A percentile compares a stretch with the other conserved stretches of the same genome.
These are phyloP conservation scores for Dendryphion nanum DNA, from an alignment of 2,329 filamentous ascomycete genomes.

Conservation along the genomic window DNA sequence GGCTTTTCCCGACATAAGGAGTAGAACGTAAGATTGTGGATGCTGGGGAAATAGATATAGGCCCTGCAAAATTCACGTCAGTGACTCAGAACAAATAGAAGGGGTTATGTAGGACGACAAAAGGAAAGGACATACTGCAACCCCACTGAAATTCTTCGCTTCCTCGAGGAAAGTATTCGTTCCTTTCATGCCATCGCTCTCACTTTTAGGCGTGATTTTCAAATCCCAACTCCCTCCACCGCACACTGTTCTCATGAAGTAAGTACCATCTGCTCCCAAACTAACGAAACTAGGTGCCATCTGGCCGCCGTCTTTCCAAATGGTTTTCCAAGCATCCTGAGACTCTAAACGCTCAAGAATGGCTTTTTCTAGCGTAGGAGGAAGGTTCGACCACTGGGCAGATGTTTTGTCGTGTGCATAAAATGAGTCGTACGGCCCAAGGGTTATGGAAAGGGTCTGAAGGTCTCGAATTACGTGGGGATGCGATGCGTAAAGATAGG, in stretches of 20 bases:
- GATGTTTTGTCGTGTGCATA: slow-evolving; percentile 28
- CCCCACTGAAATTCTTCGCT: slow-evolving; percentile 15
- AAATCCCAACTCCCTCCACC: slow-evolving; percentile 34
- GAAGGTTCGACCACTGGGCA: slow-evolving; percentile 28
- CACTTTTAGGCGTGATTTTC: too few relatives aligned
- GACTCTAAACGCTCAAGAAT: slow-evolving; percentile 18
- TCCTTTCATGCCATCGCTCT: slow-evolving; percentile 23
- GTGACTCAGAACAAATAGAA: neutral
- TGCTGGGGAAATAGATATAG: slow-evolving; percentile 28
- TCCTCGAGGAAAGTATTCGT: slow-evolving; percentile 28
- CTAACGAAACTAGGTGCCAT: slow-evolving; percentile 30
- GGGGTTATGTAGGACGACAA: neutral
- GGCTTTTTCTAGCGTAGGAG: slow-evolving; percentile 25
- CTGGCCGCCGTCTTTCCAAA: slow-evolving; percentile 23
- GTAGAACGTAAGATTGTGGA: slow-evolving; percentile 25
- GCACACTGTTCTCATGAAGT: slow-evolving; percentile 31
- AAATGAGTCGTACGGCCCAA: slow-evolving; percentile 29
- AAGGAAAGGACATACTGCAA: slow-evolving; percentile 20
- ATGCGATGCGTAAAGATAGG: slow-evolving; percentile 26
- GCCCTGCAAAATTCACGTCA: slow-evolving; percentile 14
- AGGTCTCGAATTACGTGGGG: slow-evolving; percentile 26
- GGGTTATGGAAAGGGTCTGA: slow-evolving; percentile 22
- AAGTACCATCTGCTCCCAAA: slow-evolving; percentile 27
- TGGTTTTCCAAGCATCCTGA: slow-evolving; percentile 23
- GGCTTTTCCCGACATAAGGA: slow-evolving; percentile 25